phyloP scores from a whole-genome alignment of 345 rosid genomes.

The Hibiscus syriacus region DNA sequence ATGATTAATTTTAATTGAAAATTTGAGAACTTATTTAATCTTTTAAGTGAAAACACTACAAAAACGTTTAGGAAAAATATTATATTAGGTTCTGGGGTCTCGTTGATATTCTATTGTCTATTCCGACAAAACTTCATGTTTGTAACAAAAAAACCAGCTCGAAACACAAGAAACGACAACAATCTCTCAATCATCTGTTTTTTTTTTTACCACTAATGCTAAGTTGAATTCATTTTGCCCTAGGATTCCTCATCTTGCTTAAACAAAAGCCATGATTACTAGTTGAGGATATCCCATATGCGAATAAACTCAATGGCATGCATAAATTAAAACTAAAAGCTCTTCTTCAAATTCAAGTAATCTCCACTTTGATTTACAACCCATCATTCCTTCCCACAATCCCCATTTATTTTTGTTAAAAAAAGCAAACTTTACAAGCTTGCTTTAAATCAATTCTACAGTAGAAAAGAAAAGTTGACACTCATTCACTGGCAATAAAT shows the following conservation, averaged over 20 bases:
- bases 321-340: background rate
- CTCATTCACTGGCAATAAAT: conserved; percentile 8
- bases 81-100: background rate
- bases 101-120: background rate
- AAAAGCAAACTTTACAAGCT: conserved; percentile 1
- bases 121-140: background rate
- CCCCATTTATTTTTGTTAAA: background rate
- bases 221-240: background rate
- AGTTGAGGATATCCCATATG: background rate
- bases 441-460: background rate
- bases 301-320: background rate
- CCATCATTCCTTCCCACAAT: background rate
- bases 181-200: background rate
- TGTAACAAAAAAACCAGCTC: background rate
- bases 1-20: no score
- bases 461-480: conserved; percentile 5
- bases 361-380: background rate
- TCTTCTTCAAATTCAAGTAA: conserved; percentile 5
- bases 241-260: background rate
- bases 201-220: background rate
- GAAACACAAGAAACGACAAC: background rate
- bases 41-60: no score
- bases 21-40: no score
- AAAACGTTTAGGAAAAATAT: no score
- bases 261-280: background rate